A percentile compares a stretch with the other conserved stretches of the same genome.
These are phyloP conservation scores for Lizonia empirigonia DNA, from an alignment of 2,329 filamentous ascomycete species.

Conservation along the genomic window DNA sequence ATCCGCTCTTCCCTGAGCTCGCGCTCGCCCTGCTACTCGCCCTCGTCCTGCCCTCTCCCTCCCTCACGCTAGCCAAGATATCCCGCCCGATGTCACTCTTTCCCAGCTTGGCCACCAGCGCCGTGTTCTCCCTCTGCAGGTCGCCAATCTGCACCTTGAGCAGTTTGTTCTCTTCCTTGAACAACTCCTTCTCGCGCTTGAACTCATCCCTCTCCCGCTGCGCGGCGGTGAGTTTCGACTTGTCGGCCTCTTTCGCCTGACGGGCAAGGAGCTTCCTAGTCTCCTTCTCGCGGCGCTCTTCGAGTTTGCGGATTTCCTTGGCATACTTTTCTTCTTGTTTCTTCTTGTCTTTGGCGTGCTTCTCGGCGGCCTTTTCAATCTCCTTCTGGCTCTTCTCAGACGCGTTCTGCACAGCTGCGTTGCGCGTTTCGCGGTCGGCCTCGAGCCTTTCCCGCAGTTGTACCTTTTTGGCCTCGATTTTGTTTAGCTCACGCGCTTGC, in stretches of 20 bases:
- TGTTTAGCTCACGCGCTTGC: constrained; percentile 62
- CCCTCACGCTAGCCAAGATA: constrained; percentile 40
- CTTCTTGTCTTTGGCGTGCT: constrained; percentile 62
- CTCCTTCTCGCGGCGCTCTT: constrained; percentile 69
- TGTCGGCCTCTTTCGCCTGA: constrained; percentile 65
- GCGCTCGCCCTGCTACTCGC: constrained; percentile 36
- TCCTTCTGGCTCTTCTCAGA: constrained; percentile 55
- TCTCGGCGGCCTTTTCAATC: constrained; percentile 65
- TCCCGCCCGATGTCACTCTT: constrained; percentile 45
- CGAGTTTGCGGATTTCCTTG: constrained; percentile 63
- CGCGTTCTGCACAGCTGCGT: constrained; percentile 29
- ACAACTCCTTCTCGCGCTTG: constrained; percentile 51
- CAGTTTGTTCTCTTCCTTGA: constrained; percentile 57
- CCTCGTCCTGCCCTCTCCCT: constrained; percentile 27
- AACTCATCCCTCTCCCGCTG: constrained; percentile 57
- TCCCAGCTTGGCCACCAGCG: constrained; percentile 54
- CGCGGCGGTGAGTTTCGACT: constrained; percentile 53
- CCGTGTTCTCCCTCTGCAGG: constrained; percentile 64
- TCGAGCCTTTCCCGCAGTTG: constrained; percentile 67
- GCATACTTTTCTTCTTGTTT: constrained; percentile 52
- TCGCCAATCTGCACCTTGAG: constrained; percentile 59
- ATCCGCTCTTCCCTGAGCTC: constrained; percentile 28
- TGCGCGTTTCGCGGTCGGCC: constrained; percentile 61
- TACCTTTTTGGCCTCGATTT: constrained; percentile 63
- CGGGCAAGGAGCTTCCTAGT: constrained; percentile 68